These are phyloP conservation scores for Polyrhizophydium stewartii DNA, from an alignment of 371 early-diverging fungal genomes.

Conservation along the genomic window DNA sequence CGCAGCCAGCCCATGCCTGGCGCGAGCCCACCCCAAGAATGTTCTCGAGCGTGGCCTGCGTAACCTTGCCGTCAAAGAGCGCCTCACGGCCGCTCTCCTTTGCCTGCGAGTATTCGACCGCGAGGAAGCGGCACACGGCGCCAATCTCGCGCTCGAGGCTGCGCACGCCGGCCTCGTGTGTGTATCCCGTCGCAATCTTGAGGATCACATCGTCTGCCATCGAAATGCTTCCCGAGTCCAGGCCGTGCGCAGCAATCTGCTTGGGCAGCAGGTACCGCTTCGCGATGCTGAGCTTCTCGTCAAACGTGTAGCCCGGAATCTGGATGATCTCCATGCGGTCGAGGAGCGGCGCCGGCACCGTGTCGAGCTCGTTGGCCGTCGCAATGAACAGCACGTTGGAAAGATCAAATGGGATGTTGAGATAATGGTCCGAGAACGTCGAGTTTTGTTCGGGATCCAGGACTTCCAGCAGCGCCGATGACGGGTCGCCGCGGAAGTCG, in stretches of 20 bases:
- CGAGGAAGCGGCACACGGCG: constrained; percentile 66
- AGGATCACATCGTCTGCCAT: constrained; percentile 55
- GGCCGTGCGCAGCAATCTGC: constrained; percentile 65
- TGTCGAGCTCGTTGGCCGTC: constrained; percentile 77
- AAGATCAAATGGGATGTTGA: constrained; percentile 81
- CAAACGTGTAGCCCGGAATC: constrained; percentile 78
- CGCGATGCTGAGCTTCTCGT: constrained; percentile 65
- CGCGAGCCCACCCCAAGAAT: constrained; percentile 49
- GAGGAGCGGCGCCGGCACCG: constrained; percentile 73
- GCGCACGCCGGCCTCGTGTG: constrained; percentile 85
- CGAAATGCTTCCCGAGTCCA: constrained; percentile 36
- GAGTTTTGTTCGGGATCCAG: constrained; percentile 87
- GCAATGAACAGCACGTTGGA: constrained; percentile 81
- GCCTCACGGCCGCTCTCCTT: constrained; percentile 15
- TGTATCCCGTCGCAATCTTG: constrained; percentile 68
- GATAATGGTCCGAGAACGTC: constrained; percentile 75
- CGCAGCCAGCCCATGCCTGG: not conserved
- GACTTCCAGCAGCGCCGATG: constrained; percentile 79
- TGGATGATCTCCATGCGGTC: constrained; percentile 87
- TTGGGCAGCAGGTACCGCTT: constrained; percentile 55
- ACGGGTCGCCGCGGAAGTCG: constrained; percentile 71
- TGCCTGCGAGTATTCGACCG: constrained; percentile 55
- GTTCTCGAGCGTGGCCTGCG: constrained; percentile 36
- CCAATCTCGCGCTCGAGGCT: constrained; percentile 73
- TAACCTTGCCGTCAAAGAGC: constrained; percentile 24